phyloP scores from a whole-genome alignment of 805 yeast genomes.

The Pichia cabralensis region DNA sequence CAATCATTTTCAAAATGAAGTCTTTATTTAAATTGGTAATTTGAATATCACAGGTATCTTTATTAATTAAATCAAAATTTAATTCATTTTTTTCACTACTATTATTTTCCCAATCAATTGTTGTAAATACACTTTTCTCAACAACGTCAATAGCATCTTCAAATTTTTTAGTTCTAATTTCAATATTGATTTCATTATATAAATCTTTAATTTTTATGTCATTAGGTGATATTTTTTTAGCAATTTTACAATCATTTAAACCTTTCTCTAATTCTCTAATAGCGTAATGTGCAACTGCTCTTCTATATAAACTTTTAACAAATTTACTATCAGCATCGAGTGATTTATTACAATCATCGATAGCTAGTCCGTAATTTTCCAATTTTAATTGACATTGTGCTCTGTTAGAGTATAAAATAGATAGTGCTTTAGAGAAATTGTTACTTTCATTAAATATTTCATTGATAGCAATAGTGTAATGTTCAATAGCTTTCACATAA shows the following conservation, averaged over 20 bases:
- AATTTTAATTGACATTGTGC: conserved; percentile 83
- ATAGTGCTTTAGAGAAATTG: conserved; percentile 26
- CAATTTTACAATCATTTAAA: conserved; percentile 52
- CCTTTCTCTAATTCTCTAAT: conserved; percentile 70
- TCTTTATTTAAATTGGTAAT: conserved; percentile 35
- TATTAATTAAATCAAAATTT: conserved; percentile 28
- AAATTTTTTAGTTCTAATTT: conserved; percentile 66
- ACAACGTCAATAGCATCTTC: conserved; percentile 78
- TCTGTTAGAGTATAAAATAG: conserved; percentile 70
- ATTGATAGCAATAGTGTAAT: conserved; percentile 68
- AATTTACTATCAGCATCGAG: conserved; percentile 56
- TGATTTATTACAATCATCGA: conserved; percentile 68
- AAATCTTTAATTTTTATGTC: conserved; percentile 61
- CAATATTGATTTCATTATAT: conserved; percentile 49
- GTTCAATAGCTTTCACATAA: conserved; percentile 52
- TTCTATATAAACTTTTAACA: conserved; percentile 74
- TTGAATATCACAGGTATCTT: conserved; percentile 17
- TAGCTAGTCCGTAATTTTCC: conserved; percentile 81
- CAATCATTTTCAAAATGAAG: conserved; percentile 57
- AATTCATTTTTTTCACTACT: conserved; percentile 45
- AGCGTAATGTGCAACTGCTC: conserved; percentile 76
- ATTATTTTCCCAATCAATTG: conserved; percentile 38
- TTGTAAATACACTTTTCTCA: conserved; percentile 39
- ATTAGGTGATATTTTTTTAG: conserved; percentile 51
- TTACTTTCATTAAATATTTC: conserved; percentile 1